Evolutionary conservation across 208 protist genomes (phyloP), one percentile per base, ranked within the genome.

Genomic region (Acanthamoeba culbertsoni): DNA sequence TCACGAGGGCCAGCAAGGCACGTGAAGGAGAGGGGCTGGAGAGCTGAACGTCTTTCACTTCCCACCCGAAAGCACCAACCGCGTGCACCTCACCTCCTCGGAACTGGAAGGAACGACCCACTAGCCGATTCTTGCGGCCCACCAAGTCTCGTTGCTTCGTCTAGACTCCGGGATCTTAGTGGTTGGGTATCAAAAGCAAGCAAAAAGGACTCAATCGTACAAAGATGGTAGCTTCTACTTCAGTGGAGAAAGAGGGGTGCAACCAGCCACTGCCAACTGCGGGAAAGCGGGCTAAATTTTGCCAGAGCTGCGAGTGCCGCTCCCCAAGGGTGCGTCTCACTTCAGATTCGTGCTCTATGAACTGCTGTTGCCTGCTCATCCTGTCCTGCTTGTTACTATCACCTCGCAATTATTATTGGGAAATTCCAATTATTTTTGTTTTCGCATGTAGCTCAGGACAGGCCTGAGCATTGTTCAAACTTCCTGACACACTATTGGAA

Each of bases 111-210:
- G 26, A 48, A 18, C 68, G 68, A 5, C 68, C 68, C 6, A 77
- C 68, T 14, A 48, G 68, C 68, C 68, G 2, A 40, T 77, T 77
- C 68, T 77, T 77, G 35, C 68, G 28, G 18, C 68, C 68, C 5
- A 77, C 68, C 68, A 77, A 18, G 68, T 77, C 68, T 40, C 68
- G 42, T n/a, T 77, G 68, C 42, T 77, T 77, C 35, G 68, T n/a
- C 68, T 77, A 73, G 7, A 42, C 3, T 8, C 2, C 35, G 40
- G 5, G n/a, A 2, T 3, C 31, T 14, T 12, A 2, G 2, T 3
- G 14, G 42, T 77, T 0, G n/a, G 2, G 8, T 18, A 43, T 48
- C 42, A 77, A 77, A 20, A n/a, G 33, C 12, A 46, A 1, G 2
- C 14, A 43, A 77, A 68, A 68, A 68, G 31, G 16, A 26, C 16